Evolutionary conservation across 2,329 filamentous ascomycete species (phyloP).

Genomic region (Aureobasidium pullulans): DNA sequence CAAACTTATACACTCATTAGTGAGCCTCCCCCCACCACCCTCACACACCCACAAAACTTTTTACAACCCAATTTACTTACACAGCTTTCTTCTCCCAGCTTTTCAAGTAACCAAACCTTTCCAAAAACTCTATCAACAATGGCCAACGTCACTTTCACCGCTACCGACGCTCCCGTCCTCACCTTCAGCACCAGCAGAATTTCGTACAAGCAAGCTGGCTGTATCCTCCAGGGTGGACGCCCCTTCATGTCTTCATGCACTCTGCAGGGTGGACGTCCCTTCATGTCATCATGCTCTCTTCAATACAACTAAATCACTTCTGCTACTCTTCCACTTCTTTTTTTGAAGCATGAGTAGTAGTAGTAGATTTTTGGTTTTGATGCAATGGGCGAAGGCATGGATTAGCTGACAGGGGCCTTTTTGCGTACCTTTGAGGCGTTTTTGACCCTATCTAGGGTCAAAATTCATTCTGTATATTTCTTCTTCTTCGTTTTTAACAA

Average conservation of each 20-base stretch:
- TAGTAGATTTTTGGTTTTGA: too few species aligned
- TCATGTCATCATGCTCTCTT: neutral
- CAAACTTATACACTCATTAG: conserved; percentile 3
- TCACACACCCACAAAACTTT: neutral
- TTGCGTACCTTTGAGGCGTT: too few species aligned
- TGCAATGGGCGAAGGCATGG: too few species aligned
- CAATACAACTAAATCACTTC: too few species aligned
- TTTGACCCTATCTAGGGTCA: too few species aligned
- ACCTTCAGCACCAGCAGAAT: neutral
- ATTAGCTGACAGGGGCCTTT: too few species aligned
- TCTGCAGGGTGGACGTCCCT: neutral
- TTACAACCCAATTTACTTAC: neutral
- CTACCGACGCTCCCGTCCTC: neutral
- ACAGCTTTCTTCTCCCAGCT: neutral
- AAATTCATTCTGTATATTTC: too few species aligned
- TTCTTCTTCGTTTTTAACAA: too few species aligned
- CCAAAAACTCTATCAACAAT: neutral
- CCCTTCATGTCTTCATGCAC: neutral
- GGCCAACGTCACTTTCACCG: neutral
- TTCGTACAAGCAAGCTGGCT: neutral
- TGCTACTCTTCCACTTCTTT: too few species aligned
- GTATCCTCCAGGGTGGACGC: neutral
- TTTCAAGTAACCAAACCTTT: neutral
- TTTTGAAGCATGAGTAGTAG: too few species aligned
- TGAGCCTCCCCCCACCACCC: neutral